Percentiles rank a stretch among this genome's conserved stretches.
These are phyloP conservation scores for Nigrograna mackinnonii DNA, from an alignment of 2,329 filamentous ascomycete genomes.

Conservation along the genomic window DNA sequence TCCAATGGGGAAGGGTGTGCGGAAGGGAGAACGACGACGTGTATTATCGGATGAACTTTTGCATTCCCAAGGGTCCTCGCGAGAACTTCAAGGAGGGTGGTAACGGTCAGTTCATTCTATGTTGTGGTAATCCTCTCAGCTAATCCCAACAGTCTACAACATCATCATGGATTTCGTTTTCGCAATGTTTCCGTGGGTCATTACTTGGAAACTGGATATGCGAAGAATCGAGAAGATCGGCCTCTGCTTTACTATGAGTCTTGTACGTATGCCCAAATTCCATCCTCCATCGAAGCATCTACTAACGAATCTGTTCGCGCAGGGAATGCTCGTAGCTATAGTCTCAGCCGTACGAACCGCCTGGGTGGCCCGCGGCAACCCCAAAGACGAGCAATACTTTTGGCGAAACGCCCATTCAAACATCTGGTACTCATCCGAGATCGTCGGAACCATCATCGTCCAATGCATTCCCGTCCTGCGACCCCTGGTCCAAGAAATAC, in stretches of 20 bases:
- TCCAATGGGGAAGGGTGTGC: conserved; percentile 56
- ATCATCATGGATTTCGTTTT: conserved; percentile 59
- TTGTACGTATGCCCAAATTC: conserved; percentile 22
- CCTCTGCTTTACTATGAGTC: conserved; percentile 55
- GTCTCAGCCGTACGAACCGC: conserved; percentile 52
- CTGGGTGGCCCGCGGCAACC: conserved; percentile 55
- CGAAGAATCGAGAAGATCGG: conserved; percentile 53
- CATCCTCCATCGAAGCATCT: not conserved
- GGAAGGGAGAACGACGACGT: conserved; percentile 47
- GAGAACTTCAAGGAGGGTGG: conserved; percentile 55
- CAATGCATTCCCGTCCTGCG: conserved; percentile 58
- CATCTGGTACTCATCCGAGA: conserved; percentile 56
- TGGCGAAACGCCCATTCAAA: conserved; percentile 53
- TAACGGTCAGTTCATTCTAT: conserved; percentile 45
- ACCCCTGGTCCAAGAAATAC: conserved; percentile 50
- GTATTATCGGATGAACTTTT: conserved; percentile 54
- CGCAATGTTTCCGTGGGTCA: conserved; percentile 54
- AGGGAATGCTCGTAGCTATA: conserved; percentile 54
- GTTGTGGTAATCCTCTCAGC: not conserved
- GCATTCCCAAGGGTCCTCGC: conserved; percentile 43
- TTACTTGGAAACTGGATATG: conserved; percentile 55
- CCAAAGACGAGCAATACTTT: conserved; percentile 52
- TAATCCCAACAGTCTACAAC: conserved; percentile 50
- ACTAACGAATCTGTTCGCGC: not conserved
- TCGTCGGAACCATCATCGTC: conserved; percentile 59